Evolutionary conservation across 2,329 filamentous ascomycete genomes (phyloP).

Genomic region (Paraphaeosphaeria sporulosa): DNA sequence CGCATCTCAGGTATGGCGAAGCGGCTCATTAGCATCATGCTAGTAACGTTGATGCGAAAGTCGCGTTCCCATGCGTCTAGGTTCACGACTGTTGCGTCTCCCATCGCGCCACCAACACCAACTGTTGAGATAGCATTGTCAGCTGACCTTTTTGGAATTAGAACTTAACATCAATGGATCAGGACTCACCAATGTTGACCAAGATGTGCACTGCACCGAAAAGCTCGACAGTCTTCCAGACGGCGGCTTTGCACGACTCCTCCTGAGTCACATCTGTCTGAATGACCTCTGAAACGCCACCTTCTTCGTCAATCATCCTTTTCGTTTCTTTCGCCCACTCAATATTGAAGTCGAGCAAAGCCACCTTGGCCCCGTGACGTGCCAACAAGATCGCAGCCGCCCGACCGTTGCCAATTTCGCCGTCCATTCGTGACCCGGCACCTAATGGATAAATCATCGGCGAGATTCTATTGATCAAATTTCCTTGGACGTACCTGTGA

Average conservation of each 20-base stretch:
- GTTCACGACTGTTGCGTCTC: slow-evolving; percentile 61
- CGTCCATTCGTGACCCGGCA: background rate
- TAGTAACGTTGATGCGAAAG: slow-evolving; percentile 78
- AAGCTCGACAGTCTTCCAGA: slow-evolving; percentile 67
- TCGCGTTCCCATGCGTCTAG: slow-evolving; percentile 62
- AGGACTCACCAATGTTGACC: slow-evolving; percentile 65
- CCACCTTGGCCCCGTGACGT: slow-evolving; percentile 75
- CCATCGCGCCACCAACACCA: slow-evolving; percentile 63
- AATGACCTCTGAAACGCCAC: slow-evolving; percentile 68
- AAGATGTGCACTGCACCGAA: slow-evolving; percentile 75
- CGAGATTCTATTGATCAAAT: background rate
- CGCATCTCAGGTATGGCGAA: slow-evolving; percentile 74
- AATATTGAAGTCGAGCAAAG: slow-evolving; percentile 74
- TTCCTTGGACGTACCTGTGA: slow-evolving; percentile 17
- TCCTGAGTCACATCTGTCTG: slow-evolving; percentile 68
- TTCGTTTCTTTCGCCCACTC: slow-evolving; percentile 79
- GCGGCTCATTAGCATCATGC: slow-evolving; percentile 78
- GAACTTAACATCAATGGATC: no score
- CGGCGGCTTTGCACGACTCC: slow-evolving; percentile 70
- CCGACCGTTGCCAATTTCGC: slow-evolving; percentile 76
- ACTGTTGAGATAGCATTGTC: slow-evolving; percentile 39
- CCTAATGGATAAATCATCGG: background rate
- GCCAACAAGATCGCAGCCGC: slow-evolving; percentile 77
- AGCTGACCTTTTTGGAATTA: background rate
- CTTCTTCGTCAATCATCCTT: slow-evolving; percentile 69